These are phyloP conservation scores for Boehmeria nivea DNA, from an alignment of 306 rosid species.

Conservation along the genomic window DNA sequence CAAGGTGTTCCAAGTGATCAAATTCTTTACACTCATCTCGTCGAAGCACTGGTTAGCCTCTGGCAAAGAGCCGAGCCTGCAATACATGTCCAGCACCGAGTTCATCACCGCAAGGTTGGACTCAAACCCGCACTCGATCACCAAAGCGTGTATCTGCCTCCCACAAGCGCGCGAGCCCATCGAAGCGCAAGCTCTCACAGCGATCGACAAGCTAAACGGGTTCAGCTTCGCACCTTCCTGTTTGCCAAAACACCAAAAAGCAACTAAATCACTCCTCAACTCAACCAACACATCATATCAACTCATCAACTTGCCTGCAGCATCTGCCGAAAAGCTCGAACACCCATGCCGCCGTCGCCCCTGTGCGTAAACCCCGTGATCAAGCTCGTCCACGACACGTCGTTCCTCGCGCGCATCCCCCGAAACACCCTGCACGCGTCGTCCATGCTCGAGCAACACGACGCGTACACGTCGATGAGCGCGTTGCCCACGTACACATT, in stretches of 20 bases:
- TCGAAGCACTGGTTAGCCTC: constrained; percentile 35
- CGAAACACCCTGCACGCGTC: constrained; percentile 47
- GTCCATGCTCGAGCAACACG: constrained; percentile 50
- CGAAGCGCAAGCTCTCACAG: constrained; percentile 64
- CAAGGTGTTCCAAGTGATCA: constrained; percentile 40
- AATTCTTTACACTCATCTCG: constrained; percentile 28
- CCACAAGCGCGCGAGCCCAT: constrained; percentile 40
- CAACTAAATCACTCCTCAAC: too few relatives aligned
- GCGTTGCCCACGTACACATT: constrained; percentile 61
- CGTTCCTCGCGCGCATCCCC: constrained; percentile 31
- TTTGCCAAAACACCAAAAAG: constrained; percentile 24
- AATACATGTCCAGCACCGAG: constrained; percentile 14
- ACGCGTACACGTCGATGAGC: constrained; percentile 62
- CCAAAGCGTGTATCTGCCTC: constrained; percentile 49
- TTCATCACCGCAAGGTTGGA: constrained; percentile 16
- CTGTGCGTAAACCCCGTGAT: constrained; percentile 10
- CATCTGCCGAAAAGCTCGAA: constrained; percentile 34
- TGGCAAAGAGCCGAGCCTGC: constrained; percentile 7
- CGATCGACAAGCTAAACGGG: constrained; percentile 68
- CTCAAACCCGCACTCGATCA: constrained; percentile 12
- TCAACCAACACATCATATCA: too few relatives aligned
- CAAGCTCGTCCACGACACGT: constrained; percentile 17
- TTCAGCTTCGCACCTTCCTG: constrained; percentile 66
- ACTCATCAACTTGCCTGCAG: constrained; percentile 36
- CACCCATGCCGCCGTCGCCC: constrained; percentile 31